These are phyloP conservation scores for Sclerotinia trifoliorum DNA, from an alignment of 2,329 filamentous ascomycete species.

Conservation along the genomic window DNA sequence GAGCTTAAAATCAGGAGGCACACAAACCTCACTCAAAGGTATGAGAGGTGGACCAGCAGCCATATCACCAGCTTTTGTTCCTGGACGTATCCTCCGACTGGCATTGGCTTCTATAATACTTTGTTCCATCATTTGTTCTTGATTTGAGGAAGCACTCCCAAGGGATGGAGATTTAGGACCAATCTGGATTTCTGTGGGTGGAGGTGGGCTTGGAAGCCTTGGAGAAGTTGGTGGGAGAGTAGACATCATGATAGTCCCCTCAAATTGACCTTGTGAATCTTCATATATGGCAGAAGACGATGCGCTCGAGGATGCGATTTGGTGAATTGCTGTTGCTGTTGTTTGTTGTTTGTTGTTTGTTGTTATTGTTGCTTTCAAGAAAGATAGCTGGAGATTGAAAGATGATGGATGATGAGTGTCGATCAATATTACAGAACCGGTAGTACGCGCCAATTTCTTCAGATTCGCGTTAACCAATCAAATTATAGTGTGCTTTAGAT, in stretches of 20 bases:
- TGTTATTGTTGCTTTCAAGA: background rate
- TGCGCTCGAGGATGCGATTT: constrained; percentile 16
- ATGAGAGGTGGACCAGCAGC: constrained; percentile 85
- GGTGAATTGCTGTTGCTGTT: background rate
- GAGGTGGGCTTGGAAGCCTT: constrained; percentile 89
- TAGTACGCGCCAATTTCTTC: constrained; percentile 22
- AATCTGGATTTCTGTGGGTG: constrained; percentile 91
- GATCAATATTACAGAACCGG: constrained; percentile 7
- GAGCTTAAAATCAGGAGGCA: constrained; percentile 8
- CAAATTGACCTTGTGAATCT: constrained; percentile 3
- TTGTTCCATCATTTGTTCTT: constrained; percentile 58
- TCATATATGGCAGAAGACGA: constrained; percentile 8
- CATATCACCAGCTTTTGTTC: constrained; percentile 91
- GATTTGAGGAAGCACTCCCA: constrained; percentile 57
- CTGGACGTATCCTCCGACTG: constrained; percentile 82
- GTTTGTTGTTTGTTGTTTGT: no score
- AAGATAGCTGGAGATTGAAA: background rate
- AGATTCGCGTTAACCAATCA: constrained; percentile 20
- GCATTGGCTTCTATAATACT: constrained; percentile 69
- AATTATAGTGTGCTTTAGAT: background rate
- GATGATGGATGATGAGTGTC: background rate
- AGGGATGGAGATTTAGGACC: constrained; percentile 72
- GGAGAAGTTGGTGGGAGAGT: constrained; percentile 73
- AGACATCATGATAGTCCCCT: constrained; percentile 45
- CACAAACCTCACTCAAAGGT: constrained; percentile 74